phyloP scores from a whole-genome alignment of 306 rosid species.

The Pyrus bretschneideri region DNA sequence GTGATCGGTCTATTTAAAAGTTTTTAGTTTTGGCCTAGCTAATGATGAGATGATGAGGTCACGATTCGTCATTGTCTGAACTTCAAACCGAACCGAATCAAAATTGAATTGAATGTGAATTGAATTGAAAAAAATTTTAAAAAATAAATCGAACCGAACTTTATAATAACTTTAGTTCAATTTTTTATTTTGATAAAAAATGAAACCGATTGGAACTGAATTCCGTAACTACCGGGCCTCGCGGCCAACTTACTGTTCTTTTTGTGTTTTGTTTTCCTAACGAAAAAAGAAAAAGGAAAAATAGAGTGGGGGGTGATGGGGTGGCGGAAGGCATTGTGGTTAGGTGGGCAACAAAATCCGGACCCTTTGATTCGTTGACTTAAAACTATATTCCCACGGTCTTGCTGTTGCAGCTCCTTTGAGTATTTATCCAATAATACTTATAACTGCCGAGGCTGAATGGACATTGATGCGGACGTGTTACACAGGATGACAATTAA shows the following conservation, averaged over 20 bases:
- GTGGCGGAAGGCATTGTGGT: slow-evolving; percentile 7
- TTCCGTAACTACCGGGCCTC: background rate
- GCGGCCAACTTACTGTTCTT: background rate
- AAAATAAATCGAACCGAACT: fast-evolving
- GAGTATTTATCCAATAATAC: background rate
- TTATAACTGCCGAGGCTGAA: background rate
- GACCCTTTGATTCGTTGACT: slow-evolving; percentile 7
- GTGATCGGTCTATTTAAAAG: too few relatives aligned
- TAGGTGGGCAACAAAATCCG: slow-evolving; percentile 11
- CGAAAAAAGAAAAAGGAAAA: background rate
- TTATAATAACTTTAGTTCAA: too few relatives aligned
- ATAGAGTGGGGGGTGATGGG: background rate
- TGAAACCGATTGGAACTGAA: too few relatives aligned
- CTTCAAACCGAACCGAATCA: too few relatives aligned
- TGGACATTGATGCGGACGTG: background rate
- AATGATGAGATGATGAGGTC: too few relatives aligned
- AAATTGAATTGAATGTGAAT: too few relatives aligned
- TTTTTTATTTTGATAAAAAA: too few relatives aligned
- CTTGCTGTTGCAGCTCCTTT: background rate
- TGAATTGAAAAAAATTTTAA: too few relatives aligned
- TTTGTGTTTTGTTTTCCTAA: background rate
- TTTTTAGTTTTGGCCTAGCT: too few relatives aligned
- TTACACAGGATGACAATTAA: background rate
- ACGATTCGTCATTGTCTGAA: too few relatives aligned
- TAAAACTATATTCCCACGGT: background rate